Evolutionary conservation across 1,284 basidiomycete species (phyloP).

Genomic region (Cryptococcus sp.): DNA sequence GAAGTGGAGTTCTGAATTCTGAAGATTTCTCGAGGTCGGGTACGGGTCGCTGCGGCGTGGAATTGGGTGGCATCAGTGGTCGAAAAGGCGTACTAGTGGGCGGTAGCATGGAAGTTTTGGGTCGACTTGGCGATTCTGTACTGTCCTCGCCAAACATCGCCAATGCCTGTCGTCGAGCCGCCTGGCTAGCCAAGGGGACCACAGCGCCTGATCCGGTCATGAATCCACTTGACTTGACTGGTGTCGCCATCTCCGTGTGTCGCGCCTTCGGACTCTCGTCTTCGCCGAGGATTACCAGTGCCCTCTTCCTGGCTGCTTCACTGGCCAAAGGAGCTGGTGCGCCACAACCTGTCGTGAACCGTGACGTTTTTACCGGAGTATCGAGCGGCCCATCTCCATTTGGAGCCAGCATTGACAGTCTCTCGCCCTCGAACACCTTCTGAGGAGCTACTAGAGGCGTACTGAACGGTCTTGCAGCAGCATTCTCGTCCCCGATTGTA

Average conservation of each 20-base stretch:
- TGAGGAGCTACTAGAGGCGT: no score
- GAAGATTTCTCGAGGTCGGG: conserved; percentile 4
- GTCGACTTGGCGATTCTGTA: conserved; percentile 1
- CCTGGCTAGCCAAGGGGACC: background rate
- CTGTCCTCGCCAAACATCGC: conserved; percentile 2
- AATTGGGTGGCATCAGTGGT: background rate
- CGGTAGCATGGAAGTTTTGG: conserved; percentile 1
- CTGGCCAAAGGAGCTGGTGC: background rate
- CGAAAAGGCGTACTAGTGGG: background rate
- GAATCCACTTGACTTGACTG: conserved; percentile 4
- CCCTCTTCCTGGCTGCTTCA: conserved; percentile 1
- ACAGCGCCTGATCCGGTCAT: conserved; percentile 12
- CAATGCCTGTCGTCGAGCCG: background rate
- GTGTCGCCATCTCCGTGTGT: no score
- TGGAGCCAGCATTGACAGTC: no score
- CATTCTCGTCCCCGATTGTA: no score
- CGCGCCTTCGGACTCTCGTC: no score
- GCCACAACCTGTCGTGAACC: conserved; percentile 4
- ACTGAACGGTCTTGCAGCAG: no score
- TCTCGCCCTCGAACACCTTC: no score
- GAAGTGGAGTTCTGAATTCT: conserved; percentile 22
- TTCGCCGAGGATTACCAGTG: background rate
- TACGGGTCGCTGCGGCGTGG: background rate
- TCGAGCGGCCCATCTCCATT: no score
- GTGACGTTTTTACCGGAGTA: background rate